Evolutionary conservation across 2,329 filamentous ascomycete species (phyloP).

Genomic region (Parascedosporium putredinis): DNA sequence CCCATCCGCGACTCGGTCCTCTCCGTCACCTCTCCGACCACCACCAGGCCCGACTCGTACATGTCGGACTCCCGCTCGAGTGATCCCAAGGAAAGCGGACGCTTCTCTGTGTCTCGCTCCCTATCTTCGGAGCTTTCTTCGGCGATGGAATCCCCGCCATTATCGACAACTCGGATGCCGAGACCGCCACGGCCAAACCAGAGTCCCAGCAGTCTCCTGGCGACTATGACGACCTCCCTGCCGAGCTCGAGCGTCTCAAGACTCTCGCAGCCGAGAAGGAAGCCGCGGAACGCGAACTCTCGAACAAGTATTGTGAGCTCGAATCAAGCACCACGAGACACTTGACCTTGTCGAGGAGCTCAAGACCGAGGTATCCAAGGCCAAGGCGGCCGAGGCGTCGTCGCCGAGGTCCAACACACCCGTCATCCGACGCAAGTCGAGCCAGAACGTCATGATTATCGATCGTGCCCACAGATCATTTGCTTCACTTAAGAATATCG

Average conservation of each 20-base stretch:
- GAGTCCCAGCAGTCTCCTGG: slow-evolving; percentile 15
- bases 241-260: slow-evolving; percentile 62
- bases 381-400: slow-evolving; percentile 49
- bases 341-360: slow-evolving; percentile 83
- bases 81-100: slow-evolving; percentile 55
- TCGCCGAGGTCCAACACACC: slow-evolving; percentile 57
- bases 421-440: slow-evolving; percentile 89
- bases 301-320: slow-evolving; percentile 71
- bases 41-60: slow-evolving; percentile 66
- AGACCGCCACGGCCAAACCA: slow-evolving; percentile 23
- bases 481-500: slow-evolving; percentile 79
- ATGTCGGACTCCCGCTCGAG: slow-evolving; percentile 66
- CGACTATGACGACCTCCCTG: slow-evolving; percentile 1
- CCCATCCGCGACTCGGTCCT: slow-evolving; percentile 44
- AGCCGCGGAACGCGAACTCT: slow-evolving; percentile 59
- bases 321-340: slow-evolving; percentile 73
- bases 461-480: slow-evolving; percentile 90
- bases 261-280: slow-evolving; percentile 67
- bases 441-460: slow-evolving; percentile 75
- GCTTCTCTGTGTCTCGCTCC: slow-evolving; percentile 71
- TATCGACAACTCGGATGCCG: slow-evolving; percentile 51
- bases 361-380: slow-evolving; percentile 73
- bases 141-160: slow-evolving; percentile 66
- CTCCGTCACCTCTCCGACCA: slow-evolving; percentile 38
- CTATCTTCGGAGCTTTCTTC: slow-evolving; percentile 91